Base-by-base conservation (phyloP, 768 basidiomycete species). In the Tephrocybe rancida region DNA sequence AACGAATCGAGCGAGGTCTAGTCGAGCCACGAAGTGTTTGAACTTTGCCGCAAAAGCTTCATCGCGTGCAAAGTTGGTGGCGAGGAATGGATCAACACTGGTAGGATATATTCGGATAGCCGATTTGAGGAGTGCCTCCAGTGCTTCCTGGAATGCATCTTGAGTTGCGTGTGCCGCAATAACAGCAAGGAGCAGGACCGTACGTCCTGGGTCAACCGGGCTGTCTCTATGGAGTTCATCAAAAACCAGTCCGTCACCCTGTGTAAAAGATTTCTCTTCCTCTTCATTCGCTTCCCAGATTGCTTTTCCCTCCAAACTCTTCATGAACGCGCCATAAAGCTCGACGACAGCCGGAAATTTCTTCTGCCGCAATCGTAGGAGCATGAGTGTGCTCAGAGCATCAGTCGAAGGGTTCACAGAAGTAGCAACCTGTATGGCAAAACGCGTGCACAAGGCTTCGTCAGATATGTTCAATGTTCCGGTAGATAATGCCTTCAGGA, bases 141-240 rank as follows among this genome's bases (percentile, higher is more conserved):
- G 62, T 2, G 88, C 86, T 27, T 66, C 74, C n/a, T 69, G 61
- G 58, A 91, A 89, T n/a, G 77, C 73, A 61, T 82, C 70, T 26
- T 73, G 68, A 64, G 84, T 77, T 3, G 86, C 85, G 64, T 83
- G 70, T 14, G 90, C 90, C 19, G 82, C 72, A n/a, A 83, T 69
- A 5, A 75, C 83, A 10, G 75, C 75, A 27, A 87, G 72, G 22
- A 87, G 68, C 27, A 85, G 55, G 1, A 70, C 61, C 27, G 68
- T 62, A n/a, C 69, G 72, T 32, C 69, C 73, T 47, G 58, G 73
- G 56, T 55, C 57, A 53, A 50, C 32, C 26, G 26, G 45, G 32
- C 50, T 45, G 3, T 58, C 52, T 32, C 58, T 55, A 21, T 59
- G 42, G 18, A 67, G 66, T 65, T 52, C 61, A 48, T 52, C 67